These are phyloP conservation scores for Podosphaera xanthii DNA, from an alignment of 2,329 filamentous ascomycete genomes.

Conservation along the genomic window DNA sequence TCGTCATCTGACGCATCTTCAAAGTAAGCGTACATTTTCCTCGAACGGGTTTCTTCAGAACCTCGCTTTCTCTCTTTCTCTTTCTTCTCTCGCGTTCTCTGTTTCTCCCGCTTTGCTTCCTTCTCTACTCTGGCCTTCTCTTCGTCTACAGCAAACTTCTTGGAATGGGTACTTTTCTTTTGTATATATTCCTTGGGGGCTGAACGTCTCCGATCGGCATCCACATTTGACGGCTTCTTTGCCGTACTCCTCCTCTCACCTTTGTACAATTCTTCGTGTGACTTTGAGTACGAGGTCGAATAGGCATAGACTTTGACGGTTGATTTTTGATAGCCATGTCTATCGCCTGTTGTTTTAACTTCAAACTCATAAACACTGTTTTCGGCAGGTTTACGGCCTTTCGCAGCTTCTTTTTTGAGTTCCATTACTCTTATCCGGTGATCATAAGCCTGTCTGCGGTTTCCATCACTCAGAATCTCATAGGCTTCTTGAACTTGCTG, in stretches of 20 bases:
- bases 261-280: constrained; percentile 30
- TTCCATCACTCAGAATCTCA: constrained; percentile 65
- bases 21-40: constrained; percentile 7
- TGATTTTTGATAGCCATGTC: constrained; percentile 15
- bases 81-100: constrained; percentile 15
- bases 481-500: constrained; percentile 85
- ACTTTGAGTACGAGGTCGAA: constrained; percentile 9
- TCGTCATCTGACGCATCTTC: constrained; percentile 10
- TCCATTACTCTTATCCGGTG: constrained; percentile 45
- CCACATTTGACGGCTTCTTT: constrained; percentile 24
- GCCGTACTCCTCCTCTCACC: constrained; percentile 15
- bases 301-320: constrained; percentile 14
- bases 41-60: constrained; percentile 13
- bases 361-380: constrained; percentile 22
- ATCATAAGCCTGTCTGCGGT: constrained; percentile 53
- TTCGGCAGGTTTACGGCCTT: constrained; percentile 22
- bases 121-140: constrained; percentile 14
- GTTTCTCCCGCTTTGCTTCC: constrained; percentile 12
- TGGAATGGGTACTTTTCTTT: constrained; percentile 4
- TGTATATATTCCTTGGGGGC: constrained; percentile 16
- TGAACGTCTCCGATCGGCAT: constrained; percentile 14
- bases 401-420: constrained; percentile 26
- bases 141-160: constrained; percentile 15
- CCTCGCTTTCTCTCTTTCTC: constrained; percentile 20
- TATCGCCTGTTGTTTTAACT: constrained; percentile 27